These are phyloP conservation scores for Corniculantispora saksenae DNA, from an alignment of 2,329 filamentous ascomycete species.

Conservation along the genomic window DNA sequence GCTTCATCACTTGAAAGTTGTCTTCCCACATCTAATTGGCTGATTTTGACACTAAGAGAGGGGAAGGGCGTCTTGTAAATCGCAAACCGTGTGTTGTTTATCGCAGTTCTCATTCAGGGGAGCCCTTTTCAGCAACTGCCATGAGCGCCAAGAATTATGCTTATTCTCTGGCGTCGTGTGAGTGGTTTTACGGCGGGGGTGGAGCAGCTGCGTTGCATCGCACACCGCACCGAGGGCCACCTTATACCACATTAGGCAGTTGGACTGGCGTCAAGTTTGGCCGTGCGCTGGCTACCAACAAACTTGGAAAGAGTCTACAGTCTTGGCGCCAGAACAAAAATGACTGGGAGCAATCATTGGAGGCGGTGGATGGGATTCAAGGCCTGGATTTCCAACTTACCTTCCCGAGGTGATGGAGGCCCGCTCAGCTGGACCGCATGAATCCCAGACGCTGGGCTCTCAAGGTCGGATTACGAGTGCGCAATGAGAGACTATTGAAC, in stretches of 20 bases:
- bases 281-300: background rate
- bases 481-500: background rate
- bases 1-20: too few relatives aligned
- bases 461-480: background rate
- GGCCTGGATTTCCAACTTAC: background rate
- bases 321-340: background rate
- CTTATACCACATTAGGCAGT: background rate
- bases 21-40: too few relatives aligned
- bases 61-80: too few relatives aligned
- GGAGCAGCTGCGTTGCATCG: background rate
- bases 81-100: too few relatives aligned
- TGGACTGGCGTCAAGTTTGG: background rate
- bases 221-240: background rate
- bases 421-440: background rate
- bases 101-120: too few relatives aligned
- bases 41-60: too few relatives aligned
- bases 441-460: background rate
- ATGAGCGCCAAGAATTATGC: conserved; percentile 15
- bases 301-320: background rate
- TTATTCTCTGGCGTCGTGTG: background rate
- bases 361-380: background rate
- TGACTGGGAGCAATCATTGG: background rate
- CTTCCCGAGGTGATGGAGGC: background rate
- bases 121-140: background rate
- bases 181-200: background rate